A percentile compares a stretch with the other conserved stretches of the same genome.
These are phyloP conservation scores for Galerina marginata DNA, from an alignment of 768 basidiomycete species.

Conservation along the genomic window DNA sequence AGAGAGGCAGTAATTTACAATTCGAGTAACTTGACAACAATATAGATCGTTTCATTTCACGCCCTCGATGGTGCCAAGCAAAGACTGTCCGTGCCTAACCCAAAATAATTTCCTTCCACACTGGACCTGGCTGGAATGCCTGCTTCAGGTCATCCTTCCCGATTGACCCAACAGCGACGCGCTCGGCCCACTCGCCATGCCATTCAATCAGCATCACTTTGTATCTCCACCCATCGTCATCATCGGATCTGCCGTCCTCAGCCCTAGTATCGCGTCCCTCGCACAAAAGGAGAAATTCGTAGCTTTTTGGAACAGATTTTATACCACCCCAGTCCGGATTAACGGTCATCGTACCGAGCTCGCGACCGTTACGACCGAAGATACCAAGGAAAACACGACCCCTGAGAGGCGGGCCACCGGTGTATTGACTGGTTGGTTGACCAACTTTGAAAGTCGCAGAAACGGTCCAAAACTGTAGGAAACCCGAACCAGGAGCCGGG, in stretches of 20 bases:
- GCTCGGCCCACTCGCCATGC: conserved; percentile 20
- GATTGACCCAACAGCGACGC: conserved; percentile 15
- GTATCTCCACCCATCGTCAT: conserved; percentile 15
- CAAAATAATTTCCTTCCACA: conserved; percentile 20
- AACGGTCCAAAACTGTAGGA: conserved; percentile 19
- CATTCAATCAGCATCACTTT: conserved; percentile 18
- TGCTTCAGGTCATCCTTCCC: conserved; percentile 7
- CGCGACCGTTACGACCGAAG: conserved; percentile 4
- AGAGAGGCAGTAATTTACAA: no score
- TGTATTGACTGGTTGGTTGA: background rate
- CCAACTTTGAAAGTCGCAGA: conserved; percentile 10
- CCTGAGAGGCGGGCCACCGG: background rate
- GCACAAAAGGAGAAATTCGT: conserved; percentile 17
- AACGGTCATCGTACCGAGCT: conserved; percentile 5
- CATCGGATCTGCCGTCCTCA: background rate
- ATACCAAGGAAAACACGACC: conserved; percentile 2
- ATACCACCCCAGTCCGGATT: conserved; percentile 10
- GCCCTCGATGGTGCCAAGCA: no score
- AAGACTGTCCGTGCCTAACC: conserved; percentile 5
- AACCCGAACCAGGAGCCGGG: conserved; percentile 15
- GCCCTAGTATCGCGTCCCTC: conserved; percentile 12
- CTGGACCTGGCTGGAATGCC: conserved; percentile 6
- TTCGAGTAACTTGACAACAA: no score
- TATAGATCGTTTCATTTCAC: no score
- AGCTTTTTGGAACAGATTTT: conserved; percentile 3